A percentile compares a stretch with the other conserved stretches of the same genome.
These are phyloP conservation scores for Nicotiana noctiflora DNA, from an alignment of 257 asterid genomes.

Conservation along the genomic window DNA sequence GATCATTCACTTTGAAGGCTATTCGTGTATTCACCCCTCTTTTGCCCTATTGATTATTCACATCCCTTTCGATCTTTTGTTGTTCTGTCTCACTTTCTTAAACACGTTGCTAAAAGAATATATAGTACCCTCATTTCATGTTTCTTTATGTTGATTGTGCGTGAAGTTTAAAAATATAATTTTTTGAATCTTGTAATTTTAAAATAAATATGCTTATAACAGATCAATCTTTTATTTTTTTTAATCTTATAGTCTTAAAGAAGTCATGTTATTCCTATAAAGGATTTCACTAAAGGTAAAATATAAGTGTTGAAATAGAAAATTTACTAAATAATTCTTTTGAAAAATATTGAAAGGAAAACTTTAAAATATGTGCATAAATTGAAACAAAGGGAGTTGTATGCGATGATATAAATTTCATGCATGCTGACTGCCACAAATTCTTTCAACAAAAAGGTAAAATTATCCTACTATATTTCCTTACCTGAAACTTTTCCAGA, in stretches of 20 bases:
- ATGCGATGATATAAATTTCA: too few relatives aligned
- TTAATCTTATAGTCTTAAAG: background rate
- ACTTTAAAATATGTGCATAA: too few relatives aligned
- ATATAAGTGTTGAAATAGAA: background rate
- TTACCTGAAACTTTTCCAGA: background rate
- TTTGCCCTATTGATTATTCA: background rate
- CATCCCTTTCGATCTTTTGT: background rate
- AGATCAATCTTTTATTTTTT: background rate
- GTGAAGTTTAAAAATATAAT: background rate
- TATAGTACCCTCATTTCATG: background rate
- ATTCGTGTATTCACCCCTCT: background rate
- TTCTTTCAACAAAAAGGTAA: too few relatives aligned
- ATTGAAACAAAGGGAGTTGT: too few relatives aligned
- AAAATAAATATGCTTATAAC: background rate
- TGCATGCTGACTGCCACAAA: too few relatives aligned
- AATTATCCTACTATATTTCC: background rate
- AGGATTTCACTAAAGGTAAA: background rate
- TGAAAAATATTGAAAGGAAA: too few relatives aligned
- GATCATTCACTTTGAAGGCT: too few relatives aligned
- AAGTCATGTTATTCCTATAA: background rate
- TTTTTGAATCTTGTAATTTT: background rate
- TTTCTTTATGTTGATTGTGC: background rate
- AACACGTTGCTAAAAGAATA: background rate
- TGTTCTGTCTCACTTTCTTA: background rate
- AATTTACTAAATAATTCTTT: background rate